Base-by-base conservation (phyloP, 345 rosid genomes). In the Citrus mangshanensis region DNA sequence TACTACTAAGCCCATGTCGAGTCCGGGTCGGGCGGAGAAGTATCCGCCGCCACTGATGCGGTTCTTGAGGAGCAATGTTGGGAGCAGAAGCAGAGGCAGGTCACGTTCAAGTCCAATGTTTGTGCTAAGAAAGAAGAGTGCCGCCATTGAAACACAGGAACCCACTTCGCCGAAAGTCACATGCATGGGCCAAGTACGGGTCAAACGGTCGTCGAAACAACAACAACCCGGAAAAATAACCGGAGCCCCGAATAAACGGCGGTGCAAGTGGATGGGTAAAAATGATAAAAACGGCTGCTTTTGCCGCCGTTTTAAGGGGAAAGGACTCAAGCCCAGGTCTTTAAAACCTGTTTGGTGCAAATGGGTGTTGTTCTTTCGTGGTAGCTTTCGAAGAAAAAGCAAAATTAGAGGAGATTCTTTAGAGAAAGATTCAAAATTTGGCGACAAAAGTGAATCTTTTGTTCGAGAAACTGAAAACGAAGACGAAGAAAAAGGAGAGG, bases 171-270 rank as follows among this genome's bases (percentile, higher is more conserved):
- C 98, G 0, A 92, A 91, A 79, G 98, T 95, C 51, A 93, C 98
- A 40, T 95, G 98, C 98, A 92, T 95, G 93, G 98, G 98, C 28
- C 98, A 95, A 78, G 98, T 95, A 72, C 93, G 94, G 65, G 95
- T 89, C 81, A 82, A 82, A 30, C 87, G 97, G 25, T 88, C 93
- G 34, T 46, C 51, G 18, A 46, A 46, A 46, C 89, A 88, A 35
- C 37, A 35, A 35, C 84, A 87, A 77, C 84, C 81, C 81, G 80
- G 75, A 25, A 54, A 54, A 24, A 73, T 80, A 68, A 75, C 75
- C 24, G 81, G 75, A 42, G 81, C 82, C 21, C 61, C 69, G 64
- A 60, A 5, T 16, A 76, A 71, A 64, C 70, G 70, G 6, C 84
- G 88, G 5, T 89, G 94, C 77, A 73, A 83, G 40, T 88, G 97